phyloP scores from a whole-genome alignment of 1,284 basidiomycete species.

The Ustilago shanxiensis region DNA sequence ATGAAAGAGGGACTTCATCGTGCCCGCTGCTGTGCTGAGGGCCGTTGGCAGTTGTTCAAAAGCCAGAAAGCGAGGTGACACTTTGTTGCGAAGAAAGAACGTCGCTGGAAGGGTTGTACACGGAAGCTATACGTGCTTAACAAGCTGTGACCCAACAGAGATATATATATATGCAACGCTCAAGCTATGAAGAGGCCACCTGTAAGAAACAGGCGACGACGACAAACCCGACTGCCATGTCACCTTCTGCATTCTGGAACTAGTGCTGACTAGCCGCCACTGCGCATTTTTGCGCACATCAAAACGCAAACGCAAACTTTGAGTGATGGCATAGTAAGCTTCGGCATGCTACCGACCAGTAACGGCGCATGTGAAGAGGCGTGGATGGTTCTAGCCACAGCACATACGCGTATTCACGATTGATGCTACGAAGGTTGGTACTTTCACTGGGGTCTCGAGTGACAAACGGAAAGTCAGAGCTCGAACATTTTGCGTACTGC shows the following conservation, averaged over 20 bases:
- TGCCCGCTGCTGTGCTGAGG: neutral
- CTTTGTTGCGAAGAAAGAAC: neutral
- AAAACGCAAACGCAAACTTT: too few relatives aligned
- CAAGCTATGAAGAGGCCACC: neutral
- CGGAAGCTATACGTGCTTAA: neutral
- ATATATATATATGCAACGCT: neutral
- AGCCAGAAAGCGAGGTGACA: neutral
- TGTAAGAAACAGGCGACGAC: neutral
- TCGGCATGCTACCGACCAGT: constrained; percentile 1
- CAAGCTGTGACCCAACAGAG: too few relatives aligned
- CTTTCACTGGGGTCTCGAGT: too few relatives aligned
- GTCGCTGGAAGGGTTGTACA: neutral
- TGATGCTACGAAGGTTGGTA: too few relatives aligned
- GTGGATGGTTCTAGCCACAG: neutral
- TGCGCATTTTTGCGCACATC: neutral
- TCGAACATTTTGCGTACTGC: neutral
- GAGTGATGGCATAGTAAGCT: neutral
- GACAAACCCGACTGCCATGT: neutral
- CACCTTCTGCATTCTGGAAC: neutral
- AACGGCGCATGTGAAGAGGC: neutral
- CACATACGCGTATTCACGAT: neutral
- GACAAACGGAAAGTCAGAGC: neutral
- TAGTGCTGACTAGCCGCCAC: neutral
- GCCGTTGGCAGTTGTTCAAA: neutral
- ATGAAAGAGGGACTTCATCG: neutral